Percentiles rank a stretch among this genome's conserved stretches.
These are phyloP conservation scores for Colletotrichum sidae DNA, from an alignment of 2,329 filamentous ascomycete species.

Conservation along the genomic window DNA sequence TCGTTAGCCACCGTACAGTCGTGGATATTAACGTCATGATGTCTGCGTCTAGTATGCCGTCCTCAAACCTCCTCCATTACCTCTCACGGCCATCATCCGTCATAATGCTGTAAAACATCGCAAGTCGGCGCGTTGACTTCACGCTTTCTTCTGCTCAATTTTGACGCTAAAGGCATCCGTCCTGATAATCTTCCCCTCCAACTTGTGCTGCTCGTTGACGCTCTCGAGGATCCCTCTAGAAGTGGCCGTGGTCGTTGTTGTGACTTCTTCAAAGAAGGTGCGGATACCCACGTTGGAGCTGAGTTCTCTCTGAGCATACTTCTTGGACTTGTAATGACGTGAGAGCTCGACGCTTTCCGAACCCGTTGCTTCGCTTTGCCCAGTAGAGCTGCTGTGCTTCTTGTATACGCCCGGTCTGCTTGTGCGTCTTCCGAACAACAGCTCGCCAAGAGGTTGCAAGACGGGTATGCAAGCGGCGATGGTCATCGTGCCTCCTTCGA, in stretches of 20 bases:
- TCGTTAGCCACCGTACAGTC: too few relatives aligned
- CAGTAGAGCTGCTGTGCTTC: conserved; percentile 14
- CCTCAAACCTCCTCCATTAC: too few relatives aligned
- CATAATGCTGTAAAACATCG: too few relatives aligned
- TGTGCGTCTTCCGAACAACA: conserved; percentile 32
- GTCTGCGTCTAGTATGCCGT: too few relatives aligned
- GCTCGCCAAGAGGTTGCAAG: conserved; percentile 44
- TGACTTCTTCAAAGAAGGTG: neutral
- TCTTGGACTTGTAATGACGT: neutral
- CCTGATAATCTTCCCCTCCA: neutral
- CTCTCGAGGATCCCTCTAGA: neutral
- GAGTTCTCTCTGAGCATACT: neutral
- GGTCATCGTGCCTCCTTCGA: conserved; percentile 49
- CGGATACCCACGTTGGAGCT: neutral
- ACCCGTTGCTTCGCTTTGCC: neutral
- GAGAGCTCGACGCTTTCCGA: neutral
- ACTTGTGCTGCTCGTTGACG: neutral
- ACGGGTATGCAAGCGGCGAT: conserved; percentile 50
- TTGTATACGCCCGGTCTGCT: conserved; percentile 17
- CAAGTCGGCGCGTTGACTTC: too few relatives aligned
- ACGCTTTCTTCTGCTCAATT: neutral
- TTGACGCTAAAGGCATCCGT: neutral
- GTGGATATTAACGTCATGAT: too few relatives aligned
- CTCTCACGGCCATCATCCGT: too few relatives aligned
- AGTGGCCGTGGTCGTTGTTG: neutral